Evolutionary conservation across 768 basidiomycete genomes (phyloP), one percentile per base, ranked within the genome.

Genomic region (Pholiota microspora): DNA sequence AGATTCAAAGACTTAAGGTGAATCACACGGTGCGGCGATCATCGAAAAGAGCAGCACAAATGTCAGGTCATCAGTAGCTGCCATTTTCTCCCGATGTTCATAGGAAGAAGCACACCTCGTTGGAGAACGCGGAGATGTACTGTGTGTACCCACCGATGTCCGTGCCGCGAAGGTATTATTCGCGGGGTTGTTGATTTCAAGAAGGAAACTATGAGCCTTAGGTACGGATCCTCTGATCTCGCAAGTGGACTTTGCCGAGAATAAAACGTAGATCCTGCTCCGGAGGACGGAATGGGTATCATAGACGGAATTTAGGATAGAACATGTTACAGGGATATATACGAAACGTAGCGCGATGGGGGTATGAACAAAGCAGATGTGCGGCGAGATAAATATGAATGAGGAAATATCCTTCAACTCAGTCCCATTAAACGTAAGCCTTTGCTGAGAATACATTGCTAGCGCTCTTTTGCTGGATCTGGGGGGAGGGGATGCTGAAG

Each of bases 11-110:
- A 31, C 29, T 31, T 18, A 36, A 32, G 21, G 23, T 13, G 28
- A 28, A 18, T 23, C 25, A 18, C 23, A 23, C 15, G 36, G 36
- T 28, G 50, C 50, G 50, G 50, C 50, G 50, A 51, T 51, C 50
- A 51, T 42, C 27, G 13, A 51, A 51, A 51, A 29, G 50, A 51
- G 50, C 23, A 48, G 52, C 9, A 18, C 18, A n/a, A 18, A n/a
- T 42, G 40, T 42, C 40, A 42, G 9, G 9, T 21, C 7, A 42
- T 16, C 23, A 15, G 31, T 15, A 8, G 4, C 18, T n/a, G 23
- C 2, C 23, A n/a, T 7, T 24, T 42, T 42, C 21, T 23, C 7
- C 40, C 40, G 21, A 42, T 42, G 40, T 18, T 16, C 40, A 2
- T 7, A 42, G 40, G 10, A 42, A 42, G 40, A 42, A 42, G 40